Conservation (phyloP, 345 rosid species). For the Excoecaria agallocha region DNA sequence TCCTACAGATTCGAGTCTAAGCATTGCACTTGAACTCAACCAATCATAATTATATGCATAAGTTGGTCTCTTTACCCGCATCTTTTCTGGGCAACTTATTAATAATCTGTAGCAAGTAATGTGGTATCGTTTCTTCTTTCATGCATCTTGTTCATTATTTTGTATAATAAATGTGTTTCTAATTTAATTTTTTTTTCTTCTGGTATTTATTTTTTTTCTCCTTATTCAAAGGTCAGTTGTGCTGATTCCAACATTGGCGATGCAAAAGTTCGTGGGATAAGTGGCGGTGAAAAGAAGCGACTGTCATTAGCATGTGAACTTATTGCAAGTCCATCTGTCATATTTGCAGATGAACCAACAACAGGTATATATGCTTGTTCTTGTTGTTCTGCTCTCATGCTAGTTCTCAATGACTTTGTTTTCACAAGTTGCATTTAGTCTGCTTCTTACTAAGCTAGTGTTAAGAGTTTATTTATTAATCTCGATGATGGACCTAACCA, state of each 20-base stretch:
- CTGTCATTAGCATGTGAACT: slow-evolving; percentile 88
- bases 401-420: slow-evolving; percentile 1
- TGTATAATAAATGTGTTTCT: not conserved
- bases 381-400: not conserved
- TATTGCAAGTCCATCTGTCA: slow-evolving; percentile 95
- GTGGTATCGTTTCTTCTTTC: slow-evolving; percentile 2
- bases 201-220: slow-evolving; percentile 23
- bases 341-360: slow-evolving; percentile 97
- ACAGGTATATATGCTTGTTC: slow-evolving; percentile 54
- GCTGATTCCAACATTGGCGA: slow-evolving; percentile 90
- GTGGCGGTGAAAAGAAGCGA: slow-evolving; percentile 98
- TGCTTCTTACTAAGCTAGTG: slow-evolving; percentile 7
- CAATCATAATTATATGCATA: not conserved
- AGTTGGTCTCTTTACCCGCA: not conserved
- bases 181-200: slow-evolving; percentile 26
- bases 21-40: not conserved
- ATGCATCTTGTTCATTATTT: not conserved
- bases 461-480: not conserved
- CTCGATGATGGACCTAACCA: not conserved
- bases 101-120: not conserved
- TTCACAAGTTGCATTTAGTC: slow-evolving; percentile 9
- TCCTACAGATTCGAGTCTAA: not conserved
- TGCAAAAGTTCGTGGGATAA: slow-evolving; percentile 95
- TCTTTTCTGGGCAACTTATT: not conserved
- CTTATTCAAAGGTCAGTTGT: slow-evolving; percentile 68